Evolutionary conservation across 2,329 filamentous ascomycete species (phyloP), one percentile per base, ranked within the genome.

Genomic region (Dactylellina sp.): DNA sequence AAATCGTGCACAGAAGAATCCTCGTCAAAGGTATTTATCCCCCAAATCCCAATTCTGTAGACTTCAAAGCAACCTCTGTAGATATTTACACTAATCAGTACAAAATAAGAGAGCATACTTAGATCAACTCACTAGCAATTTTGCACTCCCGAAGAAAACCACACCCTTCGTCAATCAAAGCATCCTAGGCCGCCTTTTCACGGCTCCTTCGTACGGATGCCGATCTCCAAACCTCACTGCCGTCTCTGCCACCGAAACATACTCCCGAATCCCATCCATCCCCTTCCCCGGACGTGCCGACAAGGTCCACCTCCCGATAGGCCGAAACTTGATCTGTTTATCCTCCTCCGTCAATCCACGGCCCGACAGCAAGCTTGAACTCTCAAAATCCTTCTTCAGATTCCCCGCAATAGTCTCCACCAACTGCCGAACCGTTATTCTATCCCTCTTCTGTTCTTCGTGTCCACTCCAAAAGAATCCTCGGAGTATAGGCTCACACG

Each of bases 401-500:
- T 49, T 49, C 35, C 14, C 22, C 16, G 57, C 57, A 22, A 71
- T 71, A 4, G 20, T 37, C 16, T 57, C 57, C 14, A 55, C 35
- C 20, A 63, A n/a, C 52, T 46, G 40, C n/a, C 66, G 22, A 28
- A 71, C 66, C 28, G 66, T 63, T 28, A 71, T 40, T 1, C 18
- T n/a, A 7, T 49, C n/a, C 6, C 44, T 47, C 1, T 5, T 18
- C 4, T 28, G 2, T 18, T 57, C 35, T 18, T 39, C 24, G 7
- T 59, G 35, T 2, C 59, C 57, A 28, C 44, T 32, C 66, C 66
- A 71, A 40, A 71, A 63, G 35, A 63, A 71, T 6, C 59, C 57
- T 9, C 66, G 49, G n/a, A 60, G 42, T 1, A 70, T 53, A 9
- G 64, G 64, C 2, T 70, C 53, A 20, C 57, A 63, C 46, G 46